A percentile compares a stretch with the other conserved stretches of the same genome.
Conservation (phyloP, 2,329 filamentous ascomycete genomes). For the Rugonectria rugulosa region DNA sequence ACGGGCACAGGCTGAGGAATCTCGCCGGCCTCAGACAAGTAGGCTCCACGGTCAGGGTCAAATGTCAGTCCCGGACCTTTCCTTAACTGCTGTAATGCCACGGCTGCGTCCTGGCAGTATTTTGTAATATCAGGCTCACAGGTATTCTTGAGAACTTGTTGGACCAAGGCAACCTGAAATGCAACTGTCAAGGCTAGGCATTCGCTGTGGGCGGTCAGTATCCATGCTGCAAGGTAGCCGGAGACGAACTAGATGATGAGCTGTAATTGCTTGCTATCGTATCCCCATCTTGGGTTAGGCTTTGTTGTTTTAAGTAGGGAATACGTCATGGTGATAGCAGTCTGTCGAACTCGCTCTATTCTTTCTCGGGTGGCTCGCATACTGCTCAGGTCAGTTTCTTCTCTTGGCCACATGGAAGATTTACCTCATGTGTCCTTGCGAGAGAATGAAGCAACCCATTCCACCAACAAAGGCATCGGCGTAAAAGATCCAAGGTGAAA, state of each 20-base stretch:
- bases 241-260: slow-evolving; percentile 32
- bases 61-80: not conserved
- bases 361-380: slow-evolving; percentile 29
- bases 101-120: slow-evolving; percentile 32
- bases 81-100: slow-evolving; percentile 26
- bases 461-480: slow-evolving; percentile 18
- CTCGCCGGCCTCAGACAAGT: not conserved
- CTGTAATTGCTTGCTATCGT: slow-evolving; percentile 22
- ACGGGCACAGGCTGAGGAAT: slow-evolving; percentile 3
- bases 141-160: slow-evolving; percentile 34
- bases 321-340: slow-evolving; percentile 27
- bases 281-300: not conserved
- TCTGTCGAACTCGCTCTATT: slow-evolving; percentile 33
- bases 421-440: slow-evolving; percentile 34
- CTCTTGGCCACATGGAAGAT: not conserved
- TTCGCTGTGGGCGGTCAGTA: slow-evolving; percentile 31
- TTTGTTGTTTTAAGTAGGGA: slow-evolving; percentile 33
- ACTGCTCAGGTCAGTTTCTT: slow-evolving; percentile 15
- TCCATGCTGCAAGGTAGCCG: not conserved
- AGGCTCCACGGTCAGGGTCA: not conserved
- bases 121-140: slow-evolving; percentile 36
- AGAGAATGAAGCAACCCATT: slow-evolving; percentile 24
- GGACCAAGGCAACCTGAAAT: slow-evolving; percentile 36
- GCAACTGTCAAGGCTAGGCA: slow-evolving; percentile 37
- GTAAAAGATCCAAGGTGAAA: slow-evolving; percentile 14